Conservation (phyloP, 2,329 filamentous ascomycete species). For the Polytolypa hystricis region DNA sequence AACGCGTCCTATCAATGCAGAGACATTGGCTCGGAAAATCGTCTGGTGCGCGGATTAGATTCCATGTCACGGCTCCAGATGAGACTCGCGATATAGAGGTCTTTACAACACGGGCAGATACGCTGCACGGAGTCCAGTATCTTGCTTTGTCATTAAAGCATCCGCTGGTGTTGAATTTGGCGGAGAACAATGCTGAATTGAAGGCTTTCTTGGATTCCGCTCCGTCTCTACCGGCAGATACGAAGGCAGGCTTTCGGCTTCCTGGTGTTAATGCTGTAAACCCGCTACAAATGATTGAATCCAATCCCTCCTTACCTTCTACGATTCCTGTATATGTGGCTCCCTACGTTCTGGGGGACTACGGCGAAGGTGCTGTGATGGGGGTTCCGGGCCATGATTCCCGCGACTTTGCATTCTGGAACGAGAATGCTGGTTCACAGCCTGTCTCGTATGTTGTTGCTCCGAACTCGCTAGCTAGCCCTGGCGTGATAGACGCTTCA, state of each 20-base stretch:
- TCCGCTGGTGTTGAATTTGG: slow-evolving; percentile 53
- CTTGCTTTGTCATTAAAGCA: slow-evolving; percentile 66
- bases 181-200: slow-evolving; percentile 49
- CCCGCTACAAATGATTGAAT: slow-evolving; percentile 50
- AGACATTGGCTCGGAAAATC: slow-evolving; percentile 81
- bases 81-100: slow-evolving; percentile 48
- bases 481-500: slow-evolving; percentile 24
- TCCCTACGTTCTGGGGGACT: slow-evolving; percentile 74
- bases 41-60: slow-evolving; percentile 59
- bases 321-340: slow-evolving; percentile 65
- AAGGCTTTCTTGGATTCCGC: slow-evolving; percentile 54
- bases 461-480: slow-evolving; percentile 25
- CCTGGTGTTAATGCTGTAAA: slow-evolving; percentile 52
- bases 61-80: slow-evolving; percentile 42
- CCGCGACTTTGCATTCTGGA: slow-evolving; percentile 72
- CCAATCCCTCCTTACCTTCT: slow-evolving; percentile 28
- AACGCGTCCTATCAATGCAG: slow-evolving; percentile 72
- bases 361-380: slow-evolving; percentile 83
- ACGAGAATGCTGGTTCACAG: slow-evolving; percentile 50
- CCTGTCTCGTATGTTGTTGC: slow-evolving; percentile 54
- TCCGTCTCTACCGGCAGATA: slow-evolving; percentile 43
- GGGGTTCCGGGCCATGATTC: slow-evolving; percentile 78
- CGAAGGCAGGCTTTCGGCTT: slow-evolving; percentile 56
- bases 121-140: slow-evolving; percentile 78
- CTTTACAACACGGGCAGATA: slow-evolving; percentile 78